A percentile compares a stretch with the other conserved stretches of the same genome.
Conservation (phyloP, 2,329 filamentous ascomycete species). For the Fusarium graminum region DNA sequence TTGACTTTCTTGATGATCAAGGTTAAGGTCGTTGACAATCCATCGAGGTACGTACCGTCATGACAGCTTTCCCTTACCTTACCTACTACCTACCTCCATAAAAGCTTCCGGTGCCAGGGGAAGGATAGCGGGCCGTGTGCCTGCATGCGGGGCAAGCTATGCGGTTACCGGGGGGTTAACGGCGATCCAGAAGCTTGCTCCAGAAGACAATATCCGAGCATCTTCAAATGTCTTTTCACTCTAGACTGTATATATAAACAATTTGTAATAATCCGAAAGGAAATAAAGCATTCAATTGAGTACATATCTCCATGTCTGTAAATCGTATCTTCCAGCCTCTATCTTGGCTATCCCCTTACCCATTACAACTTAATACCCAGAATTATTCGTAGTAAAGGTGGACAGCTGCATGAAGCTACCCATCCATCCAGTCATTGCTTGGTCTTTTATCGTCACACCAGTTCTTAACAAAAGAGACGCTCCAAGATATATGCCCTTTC, state of each 20-base stretch:
- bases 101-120: constrained; percentile 29
- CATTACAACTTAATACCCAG: constrained; percentile 24
- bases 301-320: not conserved
- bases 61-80: constrained; percentile 40
- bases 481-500: constrained; percentile 30
- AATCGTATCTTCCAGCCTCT: constrained; percentile 10
- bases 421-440: constrained; percentile 25
- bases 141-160: constrained; percentile 41
- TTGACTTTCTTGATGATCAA: constrained; percentile 24
- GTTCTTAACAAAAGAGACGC: constrained; percentile 27
- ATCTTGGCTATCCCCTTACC: constrained; percentile 10
- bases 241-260: not conserved
- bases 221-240: no score
- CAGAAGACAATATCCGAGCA: no score
- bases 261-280: not conserved
- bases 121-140: constrained; percentile 17
- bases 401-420: constrained; percentile 10
- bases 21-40: constrained; percentile 30
- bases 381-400: constrained; percentile 5
- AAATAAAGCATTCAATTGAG: not conserved
- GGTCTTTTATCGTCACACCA: constrained; percentile 35
- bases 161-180: constrained; percentile 24
- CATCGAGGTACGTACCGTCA: constrained; percentile 44
- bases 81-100: no score
- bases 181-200: constrained; percentile 14